These are phyloP conservation scores for Termitomyces sp. DNA, from an alignment of 768 basidiomycete genomes.

Conservation along the genomic window DNA sequence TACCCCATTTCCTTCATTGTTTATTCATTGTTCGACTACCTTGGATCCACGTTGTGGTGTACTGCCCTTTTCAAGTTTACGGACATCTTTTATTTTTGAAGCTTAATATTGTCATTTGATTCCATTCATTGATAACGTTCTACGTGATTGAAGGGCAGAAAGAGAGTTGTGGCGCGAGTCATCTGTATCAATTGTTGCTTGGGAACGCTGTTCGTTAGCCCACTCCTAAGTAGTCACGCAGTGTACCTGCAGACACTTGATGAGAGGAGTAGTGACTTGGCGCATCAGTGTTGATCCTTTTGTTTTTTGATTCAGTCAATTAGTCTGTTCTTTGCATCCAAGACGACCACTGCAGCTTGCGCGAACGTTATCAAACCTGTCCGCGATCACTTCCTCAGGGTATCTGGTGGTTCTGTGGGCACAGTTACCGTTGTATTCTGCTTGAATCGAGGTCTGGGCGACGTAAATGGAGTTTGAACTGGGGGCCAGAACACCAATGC, in stretches of 20 bases:
- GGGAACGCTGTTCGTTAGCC: not conserved
- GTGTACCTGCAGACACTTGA: not conserved
- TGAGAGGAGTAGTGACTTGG: slow-evolving; percentile 11
- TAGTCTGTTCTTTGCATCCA: slow-evolving; percentile 13
- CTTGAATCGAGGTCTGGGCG: not conserved
- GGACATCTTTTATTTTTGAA: slow-evolving; percentile 17
- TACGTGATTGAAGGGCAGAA: not conserved
- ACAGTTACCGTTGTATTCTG: not conserved
- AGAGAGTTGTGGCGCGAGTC: slow-evolving; percentile 8
- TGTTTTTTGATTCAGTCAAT: slow-evolving; percentile 15
- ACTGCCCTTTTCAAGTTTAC: slow-evolving; percentile 23
- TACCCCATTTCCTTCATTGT: slow-evolving; percentile 20
- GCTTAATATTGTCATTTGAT: slow-evolving; percentile 3
- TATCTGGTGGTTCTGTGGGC: not conserved
- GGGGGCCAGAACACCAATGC: slow-evolving; percentile 26
- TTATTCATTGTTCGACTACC: slow-evolving; percentile 19
- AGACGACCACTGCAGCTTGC: slow-evolving; percentile 7
- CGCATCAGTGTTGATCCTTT: slow-evolving; percentile 17
- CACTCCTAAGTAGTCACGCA: not conserved
- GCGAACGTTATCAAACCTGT: slow-evolving; percentile 1
- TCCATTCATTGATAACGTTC: slow-evolving; percentile 3
- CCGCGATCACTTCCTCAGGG: not conserved
- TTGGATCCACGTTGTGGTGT: slow-evolving; percentile 29
- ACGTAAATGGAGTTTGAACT: slow-evolving; percentile 36
- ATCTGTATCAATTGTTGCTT: slow-evolving; percentile 1